A percentile compares a stretch with the other conserved stretches of the same genome.
Conservation (phyloP, 2,329 filamentous ascomycete genomes). For the Parastagonospora nodorum region DNA sequence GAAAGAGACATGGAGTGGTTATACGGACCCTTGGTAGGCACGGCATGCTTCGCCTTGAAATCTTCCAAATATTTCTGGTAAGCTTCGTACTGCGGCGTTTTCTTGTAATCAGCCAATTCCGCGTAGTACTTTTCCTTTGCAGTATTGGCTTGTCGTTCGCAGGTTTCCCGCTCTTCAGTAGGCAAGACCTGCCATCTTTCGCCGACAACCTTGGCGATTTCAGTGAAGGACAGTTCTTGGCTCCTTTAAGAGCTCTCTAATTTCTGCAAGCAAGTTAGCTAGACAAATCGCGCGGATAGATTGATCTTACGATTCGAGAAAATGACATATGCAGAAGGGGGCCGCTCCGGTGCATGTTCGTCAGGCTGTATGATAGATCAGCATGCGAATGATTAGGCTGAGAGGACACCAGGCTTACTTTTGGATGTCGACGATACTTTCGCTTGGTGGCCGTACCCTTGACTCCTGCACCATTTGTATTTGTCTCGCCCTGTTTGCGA, state of each 20-base stretch:
- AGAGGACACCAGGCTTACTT: slow-evolving; percentile 55
- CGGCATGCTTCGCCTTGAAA: slow-evolving; percentile 73
- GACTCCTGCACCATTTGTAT: slow-evolving; percentile 38
- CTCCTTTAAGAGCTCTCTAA: slow-evolving; percentile 78
- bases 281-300: neutral
- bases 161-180: slow-evolving; percentile 70
- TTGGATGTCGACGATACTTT: slow-evolving; percentile 79
- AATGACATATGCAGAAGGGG: slow-evolving; percentile 81
- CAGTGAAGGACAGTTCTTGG: slow-evolving; percentile 77
- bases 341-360: slow-evolving; percentile 77
- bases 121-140: slow-evolving; percentile 78
- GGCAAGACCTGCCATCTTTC: slow-evolving; percentile 79
- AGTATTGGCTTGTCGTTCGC: slow-evolving; percentile 71
- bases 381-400: neutral
- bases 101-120: slow-evolving; percentile 77
- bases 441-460: slow-evolving; percentile 59
- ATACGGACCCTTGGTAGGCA: slow-evolving; percentile 42
- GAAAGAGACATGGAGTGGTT: neutral
- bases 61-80: slow-evolving; percentile 76
- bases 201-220: slow-evolving; percentile 81
- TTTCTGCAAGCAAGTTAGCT: slow-evolving; percentile 57
- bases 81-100: slow-evolving; percentile 69
- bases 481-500: slow-evolving; percentile 50
- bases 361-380: slow-evolving; percentile 62
- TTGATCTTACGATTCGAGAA: slow-evolving; percentile 76